Evolutionary conservation across 2,329 filamentous ascomycete species (phyloP).

Genomic region (Exserohilum turcica): DNA sequence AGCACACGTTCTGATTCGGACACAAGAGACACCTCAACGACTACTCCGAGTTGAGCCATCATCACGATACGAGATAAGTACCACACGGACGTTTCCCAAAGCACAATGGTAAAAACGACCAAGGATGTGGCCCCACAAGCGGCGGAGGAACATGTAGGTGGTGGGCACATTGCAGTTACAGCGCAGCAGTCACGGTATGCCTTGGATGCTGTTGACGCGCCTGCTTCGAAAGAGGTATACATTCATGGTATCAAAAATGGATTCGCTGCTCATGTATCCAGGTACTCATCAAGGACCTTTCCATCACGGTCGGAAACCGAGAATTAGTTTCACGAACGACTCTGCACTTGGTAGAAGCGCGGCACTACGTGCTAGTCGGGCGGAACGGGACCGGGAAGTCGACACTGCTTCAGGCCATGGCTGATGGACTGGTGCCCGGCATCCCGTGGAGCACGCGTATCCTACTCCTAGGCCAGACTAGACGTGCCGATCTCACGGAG

Average conservation of each 20-base stretch:
- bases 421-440: conserved; percentile 77
- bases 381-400: conserved; percentile 85
- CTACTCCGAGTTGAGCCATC: background rate
- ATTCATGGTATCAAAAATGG: background rate
- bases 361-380: conserved; percentile 78
- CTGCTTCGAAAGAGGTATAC: conserved; percentile 45
- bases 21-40: background rate
- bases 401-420: conserved; percentile 75
- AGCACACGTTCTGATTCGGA: no score
- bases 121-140: conserved; percentile 24
- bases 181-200: conserved; percentile 48
- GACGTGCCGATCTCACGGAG: conserved; percentile 33
- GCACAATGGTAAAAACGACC: conserved; percentile 36
- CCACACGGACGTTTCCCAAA: background rate
- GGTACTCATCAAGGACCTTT: conserved; percentile 68
- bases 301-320: conserved; percentile 64
- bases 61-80: background rate
- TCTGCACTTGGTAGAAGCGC: conserved; percentile 72
- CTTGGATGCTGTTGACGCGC: conserved; percentile 47
- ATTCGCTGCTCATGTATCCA: conserved; percentile 17
- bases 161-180: conserved; percentile 42
- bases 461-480: conserved; percentile 45
- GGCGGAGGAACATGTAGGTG: conserved; percentile 31
- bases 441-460: conserved; percentile 46
- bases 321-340: conserved; percentile 74